Evolutionary conservation across 305 asterid genomes (phyloP).

Genomic region (Solanum chacoense): DNA sequence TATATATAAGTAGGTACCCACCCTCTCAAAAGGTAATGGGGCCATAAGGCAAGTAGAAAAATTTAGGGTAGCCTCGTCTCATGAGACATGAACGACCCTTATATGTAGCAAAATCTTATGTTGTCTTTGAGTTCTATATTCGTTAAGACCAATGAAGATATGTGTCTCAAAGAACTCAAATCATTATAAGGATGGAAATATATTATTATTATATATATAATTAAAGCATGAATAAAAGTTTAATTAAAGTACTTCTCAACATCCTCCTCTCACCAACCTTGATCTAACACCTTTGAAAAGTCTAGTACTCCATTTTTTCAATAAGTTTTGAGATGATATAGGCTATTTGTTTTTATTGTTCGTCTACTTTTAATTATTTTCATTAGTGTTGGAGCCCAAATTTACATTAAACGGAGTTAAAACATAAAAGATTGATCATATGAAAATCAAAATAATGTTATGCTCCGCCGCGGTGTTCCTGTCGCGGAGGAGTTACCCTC

Average conservation of each 20-base stretch:
- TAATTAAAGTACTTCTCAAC: neutral
- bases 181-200: neutral
- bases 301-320: neutral
- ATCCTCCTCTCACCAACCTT: neutral
- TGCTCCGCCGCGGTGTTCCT: neutral
- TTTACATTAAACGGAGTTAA: no score
- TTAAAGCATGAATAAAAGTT: neutral
- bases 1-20: neutral
- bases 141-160: neutral
- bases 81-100: neutral
- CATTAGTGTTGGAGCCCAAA: neutral
- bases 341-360: neutral
- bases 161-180: neutral
- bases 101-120: neutral
- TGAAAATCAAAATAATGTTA: neutral
- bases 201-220: neutral
- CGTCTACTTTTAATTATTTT: neutral
- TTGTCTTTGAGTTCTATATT: neutral
- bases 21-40: neutral
- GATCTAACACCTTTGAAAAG: neutral
- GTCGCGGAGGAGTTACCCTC: neutral
- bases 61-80: neutral
- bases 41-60: neutral
- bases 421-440: neutral
- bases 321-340: neutral